phyloP scores from a whole-genome alignment of 1,139 yeast genomes.

The Pichia sp. region DNA sequence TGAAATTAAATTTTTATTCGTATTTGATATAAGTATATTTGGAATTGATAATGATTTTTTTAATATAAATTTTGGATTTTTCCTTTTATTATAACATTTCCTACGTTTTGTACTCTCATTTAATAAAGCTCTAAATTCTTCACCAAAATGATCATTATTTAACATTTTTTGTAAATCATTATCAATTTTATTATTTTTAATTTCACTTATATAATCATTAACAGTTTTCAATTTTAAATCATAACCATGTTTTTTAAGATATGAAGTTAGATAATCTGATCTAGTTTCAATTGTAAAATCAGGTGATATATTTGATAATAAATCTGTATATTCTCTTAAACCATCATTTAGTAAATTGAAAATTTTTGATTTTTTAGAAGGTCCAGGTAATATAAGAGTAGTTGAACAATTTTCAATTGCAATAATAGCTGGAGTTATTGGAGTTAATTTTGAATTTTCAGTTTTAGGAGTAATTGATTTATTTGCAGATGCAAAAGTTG shows the following conservation, averaged over 20 bases:
- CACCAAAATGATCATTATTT: conserved; percentile 13
- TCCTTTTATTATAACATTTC: conserved; percentile 24
- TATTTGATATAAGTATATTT: too few species aligned
- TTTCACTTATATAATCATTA: conserved; percentile 22
- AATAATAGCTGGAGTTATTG: neutral
- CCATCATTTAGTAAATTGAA: conserved; percentile 19
- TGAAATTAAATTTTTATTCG: neutral
- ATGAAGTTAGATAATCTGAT: conserved; percentile 23
- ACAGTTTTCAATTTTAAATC: conserved; percentile 22
- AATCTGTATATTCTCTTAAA: conserved; percentile 19
- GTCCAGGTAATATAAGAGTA: neutral
- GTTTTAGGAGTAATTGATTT: conserved; percentile 3
- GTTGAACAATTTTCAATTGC: neutral
- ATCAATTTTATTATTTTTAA: conserved; percentile 20
- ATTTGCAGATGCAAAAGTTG: conserved; percentile 5
- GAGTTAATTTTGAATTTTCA: conserved; percentile 5
- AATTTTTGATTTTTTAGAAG: neutral
- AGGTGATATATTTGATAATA: conserved; percentile 17
- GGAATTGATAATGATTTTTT: neutral
- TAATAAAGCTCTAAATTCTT: conserved; percentile 20
- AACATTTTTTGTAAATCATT: conserved; percentile 12
- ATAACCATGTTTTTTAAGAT: conserved; percentile 16
- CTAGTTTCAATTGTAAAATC: conserved; percentile 20
- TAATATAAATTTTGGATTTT: conserved; percentile 5
- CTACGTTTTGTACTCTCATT: conserved; percentile 24